phyloP scores from a whole-genome alignment of 352 stramenopile genomes.

The Phytophthora boehmeriae region DNA sequence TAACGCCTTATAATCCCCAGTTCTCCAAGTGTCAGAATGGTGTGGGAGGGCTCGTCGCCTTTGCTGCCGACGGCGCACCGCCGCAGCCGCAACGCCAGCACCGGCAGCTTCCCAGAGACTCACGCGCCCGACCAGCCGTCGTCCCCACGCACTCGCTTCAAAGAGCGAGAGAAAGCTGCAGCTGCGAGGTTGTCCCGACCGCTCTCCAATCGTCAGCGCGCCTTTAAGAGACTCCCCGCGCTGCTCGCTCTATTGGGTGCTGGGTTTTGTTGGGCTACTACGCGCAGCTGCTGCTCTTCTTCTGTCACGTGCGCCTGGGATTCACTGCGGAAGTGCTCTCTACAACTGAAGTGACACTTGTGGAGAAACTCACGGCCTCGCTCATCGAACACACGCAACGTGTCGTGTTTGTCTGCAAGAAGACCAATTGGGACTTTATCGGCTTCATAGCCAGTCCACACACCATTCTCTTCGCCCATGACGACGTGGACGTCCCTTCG shows the following conservation, averaged over 20 bases:
- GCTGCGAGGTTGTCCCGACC: constrained; percentile 7
- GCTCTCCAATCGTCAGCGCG: constrained; percentile 10
- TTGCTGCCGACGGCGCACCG: constrained; percentile 41
- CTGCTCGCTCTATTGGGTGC: constrained; percentile 25
- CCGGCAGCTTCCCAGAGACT: constrained; percentile 32
- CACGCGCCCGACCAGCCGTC: constrained; percentile 13
- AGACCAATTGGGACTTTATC: constrained; percentile 83
- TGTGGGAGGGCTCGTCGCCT: constrained; percentile 35
- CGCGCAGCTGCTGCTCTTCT: constrained; percentile 71
- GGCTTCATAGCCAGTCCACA: constrained; percentile 70
- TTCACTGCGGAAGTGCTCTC: constrained; percentile 59
- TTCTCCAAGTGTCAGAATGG: constrained; percentile 13
- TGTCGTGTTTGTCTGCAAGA: constrained; percentile 73
- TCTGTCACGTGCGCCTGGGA: constrained; percentile 61
- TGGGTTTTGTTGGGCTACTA: constrained; percentile 72
- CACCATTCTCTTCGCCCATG: constrained; percentile 68
- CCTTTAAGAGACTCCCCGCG: constrained; percentile 23
- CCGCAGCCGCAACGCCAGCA: constrained; percentile 39
- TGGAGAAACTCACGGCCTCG: constrained; percentile 51
- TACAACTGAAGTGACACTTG: constrained; percentile 45
- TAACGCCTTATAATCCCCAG: neutral
- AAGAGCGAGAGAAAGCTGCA: constrained; percentile 26
- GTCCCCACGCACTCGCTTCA: constrained; percentile 27
- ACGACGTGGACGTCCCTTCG: constrained; percentile 61
- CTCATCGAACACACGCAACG: constrained; percentile 63